Evolutionary conservation across 148 eudicot species (phyloP).

Genomic region (Selenicereus undatus): DNA sequence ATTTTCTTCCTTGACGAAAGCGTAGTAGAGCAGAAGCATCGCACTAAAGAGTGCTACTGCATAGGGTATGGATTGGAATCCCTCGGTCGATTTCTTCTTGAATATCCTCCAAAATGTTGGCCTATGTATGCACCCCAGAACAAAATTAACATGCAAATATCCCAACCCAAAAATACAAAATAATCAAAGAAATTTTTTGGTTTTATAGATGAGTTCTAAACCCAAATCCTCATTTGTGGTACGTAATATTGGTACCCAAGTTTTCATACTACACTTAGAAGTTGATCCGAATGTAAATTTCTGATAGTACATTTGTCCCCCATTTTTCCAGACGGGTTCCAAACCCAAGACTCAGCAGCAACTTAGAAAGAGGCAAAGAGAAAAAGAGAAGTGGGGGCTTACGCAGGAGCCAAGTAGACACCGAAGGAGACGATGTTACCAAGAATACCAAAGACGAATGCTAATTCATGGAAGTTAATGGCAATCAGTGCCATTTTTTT

Average conservation of each 20-base stretch:
- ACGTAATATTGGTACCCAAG: no score
- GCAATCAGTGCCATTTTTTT: conserved; percentile 35
- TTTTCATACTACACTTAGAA: no score
- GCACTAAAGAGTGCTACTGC: conserved; percentile 72
- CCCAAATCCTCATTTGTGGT: neutral
- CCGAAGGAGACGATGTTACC: conserved; percentile 69
- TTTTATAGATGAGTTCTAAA: neutral
- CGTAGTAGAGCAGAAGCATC: conserved; percentile 68
- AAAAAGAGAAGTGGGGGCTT: conserved; percentile 22
- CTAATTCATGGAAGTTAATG: conserved; percentile 26
- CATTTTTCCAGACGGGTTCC: neutral
- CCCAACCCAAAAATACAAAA: neutral
- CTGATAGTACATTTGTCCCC: neutral
- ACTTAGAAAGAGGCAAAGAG: neutral
- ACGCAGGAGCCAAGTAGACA: conserved; percentile 75
- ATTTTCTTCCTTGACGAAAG: conserved; percentile 42
- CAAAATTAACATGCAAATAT: neutral
- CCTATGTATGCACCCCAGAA: conserved; percentile 17
- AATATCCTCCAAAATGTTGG: conserved; percentile 68
- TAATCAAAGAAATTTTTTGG: no score
- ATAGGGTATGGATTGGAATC: conserved; percentile 74
- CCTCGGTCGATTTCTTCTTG: conserved; percentile 78
- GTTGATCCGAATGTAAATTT: neutral
- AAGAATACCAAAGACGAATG: conserved; percentile 51
- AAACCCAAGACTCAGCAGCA: neutral